Base-by-base conservation (phyloP, 1,284 basidiomycete species). In the Sanguinoderma infundibulare region DNA sequence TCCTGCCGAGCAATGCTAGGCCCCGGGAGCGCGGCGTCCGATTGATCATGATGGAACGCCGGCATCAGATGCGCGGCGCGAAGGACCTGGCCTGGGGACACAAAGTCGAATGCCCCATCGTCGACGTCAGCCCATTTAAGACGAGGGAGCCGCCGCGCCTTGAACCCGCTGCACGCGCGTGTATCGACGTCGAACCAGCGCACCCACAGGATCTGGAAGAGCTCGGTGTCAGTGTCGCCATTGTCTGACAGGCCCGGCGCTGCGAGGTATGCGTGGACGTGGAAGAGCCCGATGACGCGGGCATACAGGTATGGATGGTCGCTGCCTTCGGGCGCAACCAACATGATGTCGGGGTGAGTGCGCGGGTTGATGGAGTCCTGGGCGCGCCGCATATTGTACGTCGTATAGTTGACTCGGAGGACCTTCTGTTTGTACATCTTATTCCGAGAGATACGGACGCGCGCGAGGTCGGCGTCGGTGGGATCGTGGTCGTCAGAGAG, bases 311-410 rank as follows among this genome's bases (percentile, higher is more conserved):
- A 77, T 1, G 70, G 73, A 55, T 70, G 66, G 14, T 32, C 35
- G 28, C 30, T 50, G 14, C 32, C 60, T 2, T 62, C 62, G 6
- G 56, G 47, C 2, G 70, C 51, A 9, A 69, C 61, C 4, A 76
- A 57, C 68, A 80, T 74, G 40, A 79, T 59, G 32, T 74, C 68
- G 35, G 61, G 24, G 32, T 71, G 62, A 26, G 67, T 67, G 2
- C 42, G 51, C 0, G 76, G 73, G 60, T 78, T 77, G 34, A 81
- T 65, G 6, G 67, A 64, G 60, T 80, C 79, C 60, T 77, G 71
- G 9, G 65, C 71, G 2, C 72, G 70, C 12, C 61, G 69, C 15
- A 77, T 57, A 57, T 78, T 70, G 53, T 78, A 78, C 1, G 72
- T 69, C 1, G 74, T 77, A 55, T 74, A 75, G 59, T 76, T 72